Conservation (phyloP, 2,329 filamentous ascomycete species). For the Periconia sp. region DNA sequence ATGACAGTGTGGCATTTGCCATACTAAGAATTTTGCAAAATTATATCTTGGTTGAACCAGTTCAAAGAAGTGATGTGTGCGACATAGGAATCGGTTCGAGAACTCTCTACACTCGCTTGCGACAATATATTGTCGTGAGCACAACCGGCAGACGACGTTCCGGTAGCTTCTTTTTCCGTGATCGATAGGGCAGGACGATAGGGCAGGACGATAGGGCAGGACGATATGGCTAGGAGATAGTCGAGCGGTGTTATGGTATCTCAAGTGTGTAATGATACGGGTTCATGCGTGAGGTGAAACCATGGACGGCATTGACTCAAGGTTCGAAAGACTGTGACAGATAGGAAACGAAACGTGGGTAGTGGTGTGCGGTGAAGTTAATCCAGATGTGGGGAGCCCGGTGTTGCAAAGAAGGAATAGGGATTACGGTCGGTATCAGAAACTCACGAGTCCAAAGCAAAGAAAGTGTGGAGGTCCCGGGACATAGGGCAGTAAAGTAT, state of each 20-base stretch:
- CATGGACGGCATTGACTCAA: slow-evolving; percentile 14
- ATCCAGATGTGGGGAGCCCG: slow-evolving; percentile 8
- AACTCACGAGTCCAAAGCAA: slow-evolving; percentile 28
- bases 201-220: background rate
- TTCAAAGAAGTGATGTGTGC: slow-evolving; percentile 20
- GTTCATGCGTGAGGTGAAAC: slow-evolving; percentile 37
- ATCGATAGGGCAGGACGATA: background rate
- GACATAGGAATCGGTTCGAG: slow-evolving; percentile 25
- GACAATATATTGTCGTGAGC: background rate
- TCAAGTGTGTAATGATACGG: background rate
- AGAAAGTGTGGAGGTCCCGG: slow-evolving; percentile 28
- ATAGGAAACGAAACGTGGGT: slow-evolving; percentile 25
- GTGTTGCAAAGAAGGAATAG: slow-evolving; percentile 25
- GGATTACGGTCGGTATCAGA: slow-evolving; percentile 28
- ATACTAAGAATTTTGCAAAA: slow-evolving; percentile 26
- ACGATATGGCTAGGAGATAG: background rate
- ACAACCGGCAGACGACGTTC: slow-evolving; percentile 6
- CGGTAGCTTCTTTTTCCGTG: slow-evolving; percentile 2
- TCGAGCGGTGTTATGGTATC: background rate
- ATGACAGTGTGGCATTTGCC: slow-evolving; percentile 37
- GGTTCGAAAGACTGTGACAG: slow-evolving; percentile 28
- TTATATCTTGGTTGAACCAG: slow-evolving; percentile 11
- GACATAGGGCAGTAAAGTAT: slow-evolving; percentile 35
- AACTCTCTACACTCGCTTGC: background rate
- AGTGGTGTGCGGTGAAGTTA: no score